These are phyloP conservation scores for Andalucia godoyi DNA, from an alignment of 78 protist species.

Conservation along the genomic window DNA sequence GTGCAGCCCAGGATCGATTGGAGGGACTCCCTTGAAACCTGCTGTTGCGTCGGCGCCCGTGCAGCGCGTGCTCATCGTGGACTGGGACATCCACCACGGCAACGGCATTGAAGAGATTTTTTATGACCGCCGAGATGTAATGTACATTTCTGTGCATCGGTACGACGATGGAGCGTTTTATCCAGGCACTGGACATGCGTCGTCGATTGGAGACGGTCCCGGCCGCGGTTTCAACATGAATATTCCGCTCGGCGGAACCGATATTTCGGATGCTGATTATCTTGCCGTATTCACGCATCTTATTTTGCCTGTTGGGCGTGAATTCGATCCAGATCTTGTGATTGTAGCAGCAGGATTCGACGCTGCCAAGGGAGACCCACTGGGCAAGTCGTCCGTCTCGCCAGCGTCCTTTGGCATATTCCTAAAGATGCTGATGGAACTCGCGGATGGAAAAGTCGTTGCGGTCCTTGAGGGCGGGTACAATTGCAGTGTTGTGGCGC, in stretches of 20 bases:
- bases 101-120: conserved; percentile 49
- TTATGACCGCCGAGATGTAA: background rate
- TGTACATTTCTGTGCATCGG: conserved; percentile 29
- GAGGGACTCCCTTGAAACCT: too few relatives aligned
- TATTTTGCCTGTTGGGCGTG: conserved; percentile 25
- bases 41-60: background rate
- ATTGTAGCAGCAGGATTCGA: conserved; percentile 57
- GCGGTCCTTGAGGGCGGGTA: conserved; percentile 27
- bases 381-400: background rate
- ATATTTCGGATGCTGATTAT: conserved; percentile 34
- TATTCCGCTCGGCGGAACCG: conserved; percentile 23
- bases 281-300: conserved; percentile 19
- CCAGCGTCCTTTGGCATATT: background rate
- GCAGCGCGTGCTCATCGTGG: conserved; percentile 17
- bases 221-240: conserved; percentile 47
- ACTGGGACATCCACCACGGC: conserved; percentile 46
- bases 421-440: background rate
- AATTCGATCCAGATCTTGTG: conserved; percentile 39
- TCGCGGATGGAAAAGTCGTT: conserved; percentile 8
- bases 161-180: background rate
- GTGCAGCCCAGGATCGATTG: too few relatives aligned
- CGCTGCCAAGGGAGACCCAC: conserved; percentile 42
- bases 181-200: background rate
- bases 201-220: conserved; percentile 16
- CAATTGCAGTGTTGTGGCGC: too few relatives aligned